Evolutionary conservation across 148 eudicot species (phyloP).

Genomic region (Cornus kousa): DNA sequence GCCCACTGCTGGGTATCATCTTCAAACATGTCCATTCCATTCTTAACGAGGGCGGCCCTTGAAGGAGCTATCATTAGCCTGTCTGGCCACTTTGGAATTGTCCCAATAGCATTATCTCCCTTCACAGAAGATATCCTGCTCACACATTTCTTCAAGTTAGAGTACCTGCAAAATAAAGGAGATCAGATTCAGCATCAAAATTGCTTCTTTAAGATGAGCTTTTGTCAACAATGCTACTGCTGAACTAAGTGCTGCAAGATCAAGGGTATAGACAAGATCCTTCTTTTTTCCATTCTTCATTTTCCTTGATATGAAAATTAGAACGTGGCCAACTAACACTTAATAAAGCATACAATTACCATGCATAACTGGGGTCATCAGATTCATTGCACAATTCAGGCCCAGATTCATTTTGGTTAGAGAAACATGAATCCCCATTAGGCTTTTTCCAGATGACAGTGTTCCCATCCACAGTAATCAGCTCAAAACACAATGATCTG

Average conservation of each 20-base stretch:
- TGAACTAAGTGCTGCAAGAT: not conserved
- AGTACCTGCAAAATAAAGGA: constrained; percentile 59
- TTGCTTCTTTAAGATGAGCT: not conserved
- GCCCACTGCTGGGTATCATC: constrained; percentile 82
- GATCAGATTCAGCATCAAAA: constrained; percentile 11
- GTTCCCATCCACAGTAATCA: constrained; percentile 87
- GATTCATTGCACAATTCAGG: constrained; percentile 66
- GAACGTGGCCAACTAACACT: not conserved
- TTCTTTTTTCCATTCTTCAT: not conserved
- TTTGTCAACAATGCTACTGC: not conserved
- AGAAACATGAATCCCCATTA: constrained; percentile 68
- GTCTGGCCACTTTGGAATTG: constrained; percentile 89
- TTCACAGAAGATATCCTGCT: constrained; percentile 61
- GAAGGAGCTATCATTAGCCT: constrained; percentile 76
- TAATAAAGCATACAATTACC: constrained; percentile 42
- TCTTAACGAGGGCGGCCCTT: constrained; percentile 63
- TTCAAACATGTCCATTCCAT: constrained; percentile 79
- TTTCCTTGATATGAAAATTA: not conserved
- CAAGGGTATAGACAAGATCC: not conserved
- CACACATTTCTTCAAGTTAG: constrained; percentile 79
- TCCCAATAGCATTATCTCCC: constrained; percentile 73
- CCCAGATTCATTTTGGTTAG: constrained; percentile 86
- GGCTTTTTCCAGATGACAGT: constrained; percentile 96
- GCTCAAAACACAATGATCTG: constrained; percentile 90
- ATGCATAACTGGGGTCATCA: constrained; percentile 84